phyloP scores from a whole-genome alignment of 345 rosid genomes.

The Anacardium occidentale region DNA sequence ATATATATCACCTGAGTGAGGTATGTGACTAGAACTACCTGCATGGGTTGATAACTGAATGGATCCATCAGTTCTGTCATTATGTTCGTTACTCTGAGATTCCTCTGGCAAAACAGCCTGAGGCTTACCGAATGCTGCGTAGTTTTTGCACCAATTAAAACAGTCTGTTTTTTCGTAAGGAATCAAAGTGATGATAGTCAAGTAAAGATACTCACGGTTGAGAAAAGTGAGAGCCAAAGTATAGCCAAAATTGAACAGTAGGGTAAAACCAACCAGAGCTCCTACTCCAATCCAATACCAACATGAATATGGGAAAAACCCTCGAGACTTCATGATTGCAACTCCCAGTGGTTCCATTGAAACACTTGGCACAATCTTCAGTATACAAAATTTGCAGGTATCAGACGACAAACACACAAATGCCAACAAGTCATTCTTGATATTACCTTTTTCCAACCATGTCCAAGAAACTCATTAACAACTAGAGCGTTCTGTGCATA shows the following conservation, averaged over 20 bases:
- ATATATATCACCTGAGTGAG: neutral
- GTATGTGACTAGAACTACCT: neutral
- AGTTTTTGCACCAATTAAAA: neutral
- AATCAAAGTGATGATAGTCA: neutral
- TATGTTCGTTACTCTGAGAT: neutral
- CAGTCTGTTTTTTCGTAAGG: neutral
- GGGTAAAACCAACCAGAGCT: slow-evolving; percentile 25
- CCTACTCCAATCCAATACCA: neutral
- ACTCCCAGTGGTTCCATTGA: slow-evolving; percentile 36
- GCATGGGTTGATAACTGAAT: neutral
- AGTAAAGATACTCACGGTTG: slow-evolving; percentile 35
- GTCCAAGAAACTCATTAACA: slow-evolving; percentile 32
- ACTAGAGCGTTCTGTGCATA: slow-evolving; percentile 35
- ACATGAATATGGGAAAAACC: slow-evolving; percentile 21
- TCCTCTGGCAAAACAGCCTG: slow-evolving; percentile 13
- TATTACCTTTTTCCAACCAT: slow-evolving; percentile 24
- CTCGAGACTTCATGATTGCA: slow-evolving; percentile 22
- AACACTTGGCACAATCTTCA: slow-evolving; percentile 15
- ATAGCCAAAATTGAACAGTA: slow-evolving; percentile 38
- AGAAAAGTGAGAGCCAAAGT: slow-evolving; percentile 41
- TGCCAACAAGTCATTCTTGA: neutral
- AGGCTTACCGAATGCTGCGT: slow-evolving; percentile 36
- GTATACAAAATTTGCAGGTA: neutral
- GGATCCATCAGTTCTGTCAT: neutral
- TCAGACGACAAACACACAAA: neutral